Evolutionary conservation across 2,329 filamentous ascomycete genomes (phyloP).

Genomic region (Pseudofabraea citricarpa): DNA sequence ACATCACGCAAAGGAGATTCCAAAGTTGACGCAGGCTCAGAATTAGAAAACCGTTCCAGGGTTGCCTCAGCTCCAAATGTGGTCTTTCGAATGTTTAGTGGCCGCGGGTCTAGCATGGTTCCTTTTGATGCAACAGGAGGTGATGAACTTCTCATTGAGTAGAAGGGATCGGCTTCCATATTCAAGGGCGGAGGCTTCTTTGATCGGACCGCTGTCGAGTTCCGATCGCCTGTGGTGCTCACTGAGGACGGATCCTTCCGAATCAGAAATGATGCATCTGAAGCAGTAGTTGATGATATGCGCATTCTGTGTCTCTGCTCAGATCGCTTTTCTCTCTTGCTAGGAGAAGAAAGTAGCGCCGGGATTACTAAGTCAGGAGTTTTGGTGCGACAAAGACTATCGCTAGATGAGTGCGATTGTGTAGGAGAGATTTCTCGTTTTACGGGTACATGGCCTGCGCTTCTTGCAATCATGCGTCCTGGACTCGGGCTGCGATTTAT

Average conservation of each 20-base stretch:
- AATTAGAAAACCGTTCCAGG: constrained; percentile 6
- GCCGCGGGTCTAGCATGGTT: constrained; percentile 10
- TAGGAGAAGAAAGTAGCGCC: constrained; percentile 18
- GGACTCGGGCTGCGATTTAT: constrained; percentile 14
- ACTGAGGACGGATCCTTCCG: constrained; percentile 7
- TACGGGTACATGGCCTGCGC: neutral
- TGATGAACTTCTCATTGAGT: constrained; percentile 12
- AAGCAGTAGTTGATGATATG: too few species aligned
- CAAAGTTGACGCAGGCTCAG: constrained; percentile 8
- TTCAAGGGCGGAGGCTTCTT: constrained; percentile 7
- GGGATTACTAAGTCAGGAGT: constrained; percentile 18
- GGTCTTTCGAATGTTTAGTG: constrained; percentile 20
- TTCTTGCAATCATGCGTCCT: constrained; percentile 7
- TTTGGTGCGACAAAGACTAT: constrained; percentile 18
- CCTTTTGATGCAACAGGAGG: constrained; percentile 6
- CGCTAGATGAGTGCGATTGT: constrained; percentile 14
- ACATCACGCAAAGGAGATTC: constrained; percentile 16
- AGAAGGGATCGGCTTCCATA: constrained; percentile 18
- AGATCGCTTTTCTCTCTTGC: constrained; percentile 9
- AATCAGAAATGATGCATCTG: too few species aligned
- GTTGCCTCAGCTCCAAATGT: constrained; percentile 18
- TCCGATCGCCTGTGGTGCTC: neutral
- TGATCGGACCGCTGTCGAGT: neutral
- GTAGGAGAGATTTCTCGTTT: constrained; percentile 9
- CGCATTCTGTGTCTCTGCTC: constrained; percentile 10